Conservation (phyloP, 768 basidiomycete species). For the Serendipita sp. region DNA sequence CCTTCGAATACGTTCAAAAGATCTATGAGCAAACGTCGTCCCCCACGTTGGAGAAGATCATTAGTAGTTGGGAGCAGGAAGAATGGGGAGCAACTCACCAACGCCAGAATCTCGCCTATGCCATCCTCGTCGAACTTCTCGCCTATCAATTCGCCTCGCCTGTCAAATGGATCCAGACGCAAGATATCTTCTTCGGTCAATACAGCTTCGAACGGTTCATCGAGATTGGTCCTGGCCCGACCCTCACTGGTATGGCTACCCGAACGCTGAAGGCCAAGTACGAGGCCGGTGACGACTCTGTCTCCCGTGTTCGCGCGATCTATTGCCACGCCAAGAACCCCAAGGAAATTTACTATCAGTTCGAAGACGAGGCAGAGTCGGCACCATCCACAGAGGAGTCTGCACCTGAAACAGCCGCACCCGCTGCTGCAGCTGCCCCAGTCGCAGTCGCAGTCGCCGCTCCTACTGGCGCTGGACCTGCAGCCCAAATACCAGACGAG, state of each 20-base stretch:
- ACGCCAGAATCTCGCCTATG: constrained; percentile 87
- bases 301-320: constrained; percentile 60
- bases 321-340: constrained; percentile 88
- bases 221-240: constrained; percentile 92
- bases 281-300: constrained; percentile 74
- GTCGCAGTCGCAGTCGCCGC: constrained; percentile 22
- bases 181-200: constrained; percentile 77
- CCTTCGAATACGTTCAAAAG: constrained; percentile 76
- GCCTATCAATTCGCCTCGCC: constrained; percentile 98
- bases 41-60: constrained; percentile 85
- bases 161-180: constrained; percentile 98
- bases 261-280: constrained; percentile 88
- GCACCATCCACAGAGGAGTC: constrained; percentile 22
- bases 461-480: constrained; percentile 41
- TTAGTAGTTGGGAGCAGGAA: constrained; percentile 85
- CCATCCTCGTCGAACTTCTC: constrained; percentile 88
- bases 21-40: constrained; percentile 96
- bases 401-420: constrained; percentile 19
- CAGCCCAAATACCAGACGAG: constrained; percentile 66
- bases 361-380: constrained; percentile 63
- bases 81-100: constrained; percentile 67
- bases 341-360: constrained; percentile 96
- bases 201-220: constrained; percentile 87
- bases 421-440: constrained; percentile 25
- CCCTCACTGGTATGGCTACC: constrained; percentile 85